phyloP scores from a whole-genome alignment of 2,329 filamentous ascomycete species.

The Clonostachys byssicola region DNA sequence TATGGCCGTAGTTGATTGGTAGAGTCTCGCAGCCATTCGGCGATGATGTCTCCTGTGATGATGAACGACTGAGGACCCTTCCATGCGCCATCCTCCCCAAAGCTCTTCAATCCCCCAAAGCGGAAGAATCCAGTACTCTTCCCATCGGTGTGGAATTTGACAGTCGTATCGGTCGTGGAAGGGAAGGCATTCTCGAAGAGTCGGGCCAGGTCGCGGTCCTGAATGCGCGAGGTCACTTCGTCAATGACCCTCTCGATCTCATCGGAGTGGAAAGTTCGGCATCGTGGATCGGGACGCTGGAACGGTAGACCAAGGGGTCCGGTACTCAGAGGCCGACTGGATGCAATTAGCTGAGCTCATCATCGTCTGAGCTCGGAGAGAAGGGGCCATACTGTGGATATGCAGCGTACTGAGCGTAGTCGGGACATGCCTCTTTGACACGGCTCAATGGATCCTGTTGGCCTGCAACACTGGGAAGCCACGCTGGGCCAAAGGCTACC shows the following conservation, averaged over 20 bases:
- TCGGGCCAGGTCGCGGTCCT: slow-evolving; percentile 82
- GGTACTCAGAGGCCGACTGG: slow-evolving; percentile 71
- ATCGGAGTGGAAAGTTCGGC: slow-evolving; percentile 84
- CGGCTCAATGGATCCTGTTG: slow-evolving; percentile 16
- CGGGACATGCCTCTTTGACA: slow-evolving; percentile 26
- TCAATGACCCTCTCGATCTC: slow-evolving; percentile 84
- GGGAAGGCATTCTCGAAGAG: slow-evolving; percentile 96
- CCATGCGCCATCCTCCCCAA: slow-evolving; percentile 61
- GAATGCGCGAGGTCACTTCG: slow-evolving; percentile 74
- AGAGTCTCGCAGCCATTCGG: slow-evolving; percentile 88
- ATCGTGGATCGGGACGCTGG: slow-evolving; percentile 76
- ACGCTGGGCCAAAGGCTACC: not conserved
- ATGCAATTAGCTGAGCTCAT: not conserved
- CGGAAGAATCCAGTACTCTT: slow-evolving; percentile 30
- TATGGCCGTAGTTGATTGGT: slow-evolving; percentile 94
- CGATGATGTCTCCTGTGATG: slow-evolving; percentile 89
- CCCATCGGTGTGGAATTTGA: slow-evolving; percentile 78
- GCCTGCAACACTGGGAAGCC: slow-evolving; percentile 4
- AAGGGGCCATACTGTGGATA: slow-evolving; percentile 27
- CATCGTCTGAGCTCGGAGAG: not conserved
- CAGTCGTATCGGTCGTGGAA: slow-evolving; percentile 78
- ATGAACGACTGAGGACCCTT: slow-evolving; percentile 86
- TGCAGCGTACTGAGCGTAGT: slow-evolving; percentile 32
- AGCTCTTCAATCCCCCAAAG: slow-evolving; percentile 18
- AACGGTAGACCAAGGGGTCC: slow-evolving; percentile 79